Percentiles rank a stretch among this genome's conserved stretches.
These are phyloP conservation scores for Russula earlei DNA, from an alignment of 768 basidiomycete genomes.

Conservation along the genomic window DNA sequence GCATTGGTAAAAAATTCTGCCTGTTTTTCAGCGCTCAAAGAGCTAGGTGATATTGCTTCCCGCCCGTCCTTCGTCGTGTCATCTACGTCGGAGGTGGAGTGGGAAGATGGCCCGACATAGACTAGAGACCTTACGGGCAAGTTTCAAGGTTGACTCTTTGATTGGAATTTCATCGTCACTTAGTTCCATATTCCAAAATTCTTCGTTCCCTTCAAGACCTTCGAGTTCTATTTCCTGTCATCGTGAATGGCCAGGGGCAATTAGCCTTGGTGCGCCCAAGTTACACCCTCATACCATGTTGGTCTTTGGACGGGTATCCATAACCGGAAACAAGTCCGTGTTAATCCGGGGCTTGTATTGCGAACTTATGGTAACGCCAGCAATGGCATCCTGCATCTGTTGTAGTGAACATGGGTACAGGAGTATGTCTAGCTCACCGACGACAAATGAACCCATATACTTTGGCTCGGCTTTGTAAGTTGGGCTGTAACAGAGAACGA, in stretches of 20 bases:
- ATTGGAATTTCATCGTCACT: slow-evolving; percentile 26
- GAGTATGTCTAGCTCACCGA: slow-evolving; percentile 36
- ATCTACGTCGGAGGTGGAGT: background rate
- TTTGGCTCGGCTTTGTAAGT: slow-evolving; percentile 69
- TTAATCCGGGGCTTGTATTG: slow-evolving; percentile 51
- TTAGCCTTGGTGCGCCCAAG: background rate
- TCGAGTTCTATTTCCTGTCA: slow-evolving; percentile 56
- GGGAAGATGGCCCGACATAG: background rate
- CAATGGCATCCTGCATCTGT: slow-evolving; percentile 48
- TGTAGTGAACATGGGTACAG: slow-evolving; percentile 30
- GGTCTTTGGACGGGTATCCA: slow-evolving; percentile 61
- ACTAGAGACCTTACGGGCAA: slow-evolving; percentile 18
- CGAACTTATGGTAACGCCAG: slow-evolving; percentile 48
- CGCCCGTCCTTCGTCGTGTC: background rate
- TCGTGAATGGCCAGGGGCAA: background rate
- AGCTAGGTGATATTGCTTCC: background rate
- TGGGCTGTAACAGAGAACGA: slow-evolving; percentile 49
- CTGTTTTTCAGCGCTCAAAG: background rate
- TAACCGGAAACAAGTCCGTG: slow-evolving; percentile 50
- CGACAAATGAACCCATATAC: slow-evolving; percentile 29
- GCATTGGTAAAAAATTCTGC: slow-evolving; percentile 11
- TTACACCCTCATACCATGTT: slow-evolving; percentile 35
- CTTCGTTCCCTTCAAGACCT: slow-evolving; percentile 57
- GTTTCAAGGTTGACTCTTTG: slow-evolving; percentile 28
- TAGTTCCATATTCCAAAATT: slow-evolving; percentile 51